Evolutionary conservation across 164 flowering plant genomes (phyloP), one percentile per base, ranked within the genome.

Genomic region (Dillenia turbinata): DNA sequence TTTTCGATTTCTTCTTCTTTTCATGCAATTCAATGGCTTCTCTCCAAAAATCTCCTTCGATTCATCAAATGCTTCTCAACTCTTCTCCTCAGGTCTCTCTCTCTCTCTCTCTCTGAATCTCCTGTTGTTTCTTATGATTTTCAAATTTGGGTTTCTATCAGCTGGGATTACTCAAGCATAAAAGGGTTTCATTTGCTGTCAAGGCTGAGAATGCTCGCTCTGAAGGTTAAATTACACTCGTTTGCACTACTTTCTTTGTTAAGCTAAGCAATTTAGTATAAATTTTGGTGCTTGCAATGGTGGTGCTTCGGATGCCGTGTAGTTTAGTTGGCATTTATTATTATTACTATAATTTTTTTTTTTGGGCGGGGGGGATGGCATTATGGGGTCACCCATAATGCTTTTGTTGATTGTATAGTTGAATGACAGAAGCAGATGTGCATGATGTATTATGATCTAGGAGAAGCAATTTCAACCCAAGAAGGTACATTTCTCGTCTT

Each of bases 31-130:
- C 53, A 57, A 85, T 82, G 89, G 83, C 78, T 54, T 77, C 79
- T 56, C 69, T 84, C 66, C 83, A 71, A 58, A 72, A 63, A 58
- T 68, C 79, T n/a, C 77, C 81, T 62, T 59, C 82, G 46, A 56
- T 73, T 49, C 81, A 82, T 50, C 73, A 63, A 0, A 54, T 61
- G 66, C 77, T 74, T 47, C 80, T 66, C n/a, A 73, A 63, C 44
- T 63, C 81, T 44, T 57, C 76, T 40, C 67, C 84, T 67, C 79
- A 73, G 86, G 82, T 80, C 55, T 46, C 47, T 24, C 22, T 50
- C 54, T 54, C 47, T 61, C 54, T 60, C 46, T 9, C 48, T 55
- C 56, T 22, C 57, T 63, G 14, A 8, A 22, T 15, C 60, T 16
- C 60, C 26, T 13, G 2, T 61, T 10, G 14, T 0, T 60, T 40